phyloP scores from a whole-genome alignment of 2,329 filamentous ascomycete genomes.

The Pyrenophora tritici-repentis region DNA sequence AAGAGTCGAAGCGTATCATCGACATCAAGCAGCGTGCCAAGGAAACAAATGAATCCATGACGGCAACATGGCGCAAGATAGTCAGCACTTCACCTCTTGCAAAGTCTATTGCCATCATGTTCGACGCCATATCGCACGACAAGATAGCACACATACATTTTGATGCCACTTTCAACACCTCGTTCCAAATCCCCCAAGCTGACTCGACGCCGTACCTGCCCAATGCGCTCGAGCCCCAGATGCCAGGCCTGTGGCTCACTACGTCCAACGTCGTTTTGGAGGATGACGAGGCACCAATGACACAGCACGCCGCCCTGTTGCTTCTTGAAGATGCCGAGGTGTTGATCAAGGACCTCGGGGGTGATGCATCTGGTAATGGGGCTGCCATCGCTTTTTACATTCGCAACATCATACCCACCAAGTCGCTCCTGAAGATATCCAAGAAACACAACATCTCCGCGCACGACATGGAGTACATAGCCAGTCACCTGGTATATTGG shows the following conservation, averaged over 20 bases:
- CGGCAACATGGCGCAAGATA: conserved; percentile 71
- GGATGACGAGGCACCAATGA: conserved; percentile 71
- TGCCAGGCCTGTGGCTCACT: conserved; percentile 81
- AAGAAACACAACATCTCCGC: conserved; percentile 74
- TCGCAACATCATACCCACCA: conserved; percentile 63
- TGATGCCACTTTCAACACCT: conserved; percentile 64
- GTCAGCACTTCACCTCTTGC: conserved; percentile 76
- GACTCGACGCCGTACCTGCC: conserved; percentile 75
- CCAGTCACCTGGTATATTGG: conserved; percentile 95
- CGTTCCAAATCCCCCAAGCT: conserved; percentile 65
- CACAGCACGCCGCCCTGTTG: conserved; percentile 85
- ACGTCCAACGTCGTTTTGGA: conserved; percentile 77
- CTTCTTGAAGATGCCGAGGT: conserved; percentile 82
- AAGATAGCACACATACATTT: conserved; percentile 85
- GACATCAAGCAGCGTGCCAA: conserved; percentile 80
- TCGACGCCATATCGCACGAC: conserved; percentile 78
- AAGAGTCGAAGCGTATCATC: conserved; percentile 83
- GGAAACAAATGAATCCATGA: conserved; percentile 69
- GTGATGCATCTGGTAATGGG: conserved; percentile 75
- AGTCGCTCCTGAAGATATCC: conserved; percentile 73
- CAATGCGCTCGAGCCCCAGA: conserved; percentile 68
- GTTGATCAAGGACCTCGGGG: conserved; percentile 70
- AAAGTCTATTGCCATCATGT: conserved; percentile 80
- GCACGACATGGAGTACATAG: conserved; percentile 81
- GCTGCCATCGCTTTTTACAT: conserved; percentile 76